Evolutionary conservation across 2,329 filamentous ascomycete genomes (phyloP).

Genomic region (Penicillium digitatum): DNA sequence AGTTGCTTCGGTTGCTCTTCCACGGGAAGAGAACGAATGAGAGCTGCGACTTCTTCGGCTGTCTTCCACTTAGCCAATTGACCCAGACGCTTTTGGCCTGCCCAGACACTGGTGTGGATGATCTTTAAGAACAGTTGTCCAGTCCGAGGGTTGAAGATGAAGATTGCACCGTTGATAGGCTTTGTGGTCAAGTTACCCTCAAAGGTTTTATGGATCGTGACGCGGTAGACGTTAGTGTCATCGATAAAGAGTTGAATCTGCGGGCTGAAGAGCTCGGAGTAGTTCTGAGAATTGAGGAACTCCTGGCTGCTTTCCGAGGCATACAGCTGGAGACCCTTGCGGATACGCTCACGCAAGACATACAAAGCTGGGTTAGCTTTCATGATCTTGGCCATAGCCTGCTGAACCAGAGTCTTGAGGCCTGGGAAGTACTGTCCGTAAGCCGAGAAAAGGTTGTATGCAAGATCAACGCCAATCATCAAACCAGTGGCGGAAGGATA

Average conservation of each 20-base stretch:
- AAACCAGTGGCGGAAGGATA: conserved; percentile 94
- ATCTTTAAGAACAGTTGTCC: conserved; percentile 98
- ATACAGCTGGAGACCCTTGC: conserved; percentile 96
- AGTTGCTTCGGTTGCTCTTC: conserved; percentile 99
- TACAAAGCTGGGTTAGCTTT: conserved; percentile 97
- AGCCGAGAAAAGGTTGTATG: conserved; percentile 96
- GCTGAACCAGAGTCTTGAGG: conserved; percentile 88
- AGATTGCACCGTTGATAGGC: conserved; percentile 98
- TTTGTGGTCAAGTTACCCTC: conserved; percentile 99
- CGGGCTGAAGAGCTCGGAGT: conserved; percentile 98
- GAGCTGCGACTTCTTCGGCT: conserved; percentile 95
- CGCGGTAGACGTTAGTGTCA: conserved; percentile 98
- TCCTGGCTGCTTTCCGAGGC: conserved; percentile 98
- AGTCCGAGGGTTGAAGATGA: conserved; percentile 99
- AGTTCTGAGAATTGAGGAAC: conserved; percentile 98
- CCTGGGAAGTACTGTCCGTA: conserved; percentile 99
- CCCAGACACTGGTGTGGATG: conserved; percentile 98
- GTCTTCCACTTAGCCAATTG: conserved; percentile 99
- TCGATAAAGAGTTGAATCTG: conserved; percentile 99
- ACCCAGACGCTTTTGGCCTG: conserved; percentile 96
- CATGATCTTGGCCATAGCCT: conserved; percentile 99
- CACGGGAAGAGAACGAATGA: conserved; percentile 90
- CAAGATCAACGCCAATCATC: conserved; percentile 96
- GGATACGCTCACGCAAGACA: conserved; percentile 92
- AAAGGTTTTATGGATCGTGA: conserved; percentile 99